Evolutionary conservation across 1,284 basidiomycete species (phyloP).

Genomic region (Malassezia yamatoensis): DNA sequence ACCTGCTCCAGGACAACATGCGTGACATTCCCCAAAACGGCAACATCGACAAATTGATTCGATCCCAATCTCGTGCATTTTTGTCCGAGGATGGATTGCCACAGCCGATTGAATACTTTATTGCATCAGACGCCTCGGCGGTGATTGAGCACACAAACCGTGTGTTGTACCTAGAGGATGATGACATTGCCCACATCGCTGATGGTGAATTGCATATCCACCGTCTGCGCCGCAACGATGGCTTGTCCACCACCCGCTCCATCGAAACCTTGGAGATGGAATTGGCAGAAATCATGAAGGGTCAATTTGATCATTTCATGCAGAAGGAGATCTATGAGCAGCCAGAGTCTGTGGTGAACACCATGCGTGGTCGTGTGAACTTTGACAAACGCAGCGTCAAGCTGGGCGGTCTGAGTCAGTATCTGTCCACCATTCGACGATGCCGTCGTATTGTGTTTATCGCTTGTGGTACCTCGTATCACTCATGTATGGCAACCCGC

Average conservation of each 20-base stretch:
- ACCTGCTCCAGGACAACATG: constrained; percentile 17
- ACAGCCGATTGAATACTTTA: constrained; percentile 98
- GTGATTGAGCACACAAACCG: constrained; percentile 98
- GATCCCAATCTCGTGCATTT: constrained; percentile 94
- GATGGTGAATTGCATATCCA: constrained; percentile 96
- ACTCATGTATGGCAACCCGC: constrained; percentile 93
- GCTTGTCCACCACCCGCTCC: constrained; percentile 68
- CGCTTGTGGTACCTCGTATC: constrained; percentile 95
- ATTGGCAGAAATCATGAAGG: constrained; percentile 99
- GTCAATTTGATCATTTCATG: constrained; percentile 99
- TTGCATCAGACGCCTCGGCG: constrained; percentile 91
- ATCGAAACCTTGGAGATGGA: constrained; percentile 99
- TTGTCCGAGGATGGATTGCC: constrained; percentile 96
- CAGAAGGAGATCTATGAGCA: constrained; percentile 99
- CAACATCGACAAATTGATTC: constrained; percentile 62
- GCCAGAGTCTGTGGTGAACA: constrained; percentile 98
- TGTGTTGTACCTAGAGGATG: constrained; percentile 95
- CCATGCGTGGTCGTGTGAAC: constrained; percentile 99
- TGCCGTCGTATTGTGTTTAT: constrained; percentile 91
- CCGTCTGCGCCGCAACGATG: constrained; percentile 79
- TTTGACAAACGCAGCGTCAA: constrained; percentile 87
- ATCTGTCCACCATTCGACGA: constrained; percentile 88
- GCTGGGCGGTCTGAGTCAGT: constrained; percentile 86
- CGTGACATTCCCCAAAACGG: neutral
- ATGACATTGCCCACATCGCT: constrained; percentile 95